These are phyloP conservation scores for Gymnopilus dilepis DNA, from an alignment of 768 basidiomycete species.

Conservation along the genomic window DNA sequence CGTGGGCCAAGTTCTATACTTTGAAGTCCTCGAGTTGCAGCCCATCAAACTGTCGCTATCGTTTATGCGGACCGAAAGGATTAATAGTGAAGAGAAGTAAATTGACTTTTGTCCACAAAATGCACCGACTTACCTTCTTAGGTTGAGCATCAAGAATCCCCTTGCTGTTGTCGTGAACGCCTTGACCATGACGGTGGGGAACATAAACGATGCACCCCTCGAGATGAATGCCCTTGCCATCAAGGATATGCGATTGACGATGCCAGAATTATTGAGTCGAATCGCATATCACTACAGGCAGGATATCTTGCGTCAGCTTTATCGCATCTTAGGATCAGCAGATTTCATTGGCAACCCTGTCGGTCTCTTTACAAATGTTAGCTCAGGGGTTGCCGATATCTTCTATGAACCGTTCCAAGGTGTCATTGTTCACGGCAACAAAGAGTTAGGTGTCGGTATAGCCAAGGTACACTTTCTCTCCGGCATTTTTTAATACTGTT, in stretches of 20 bases:
- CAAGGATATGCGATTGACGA: conserved; percentile 89
- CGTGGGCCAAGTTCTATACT: conserved; percentile 84
- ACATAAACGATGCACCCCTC: conserved; percentile 94
- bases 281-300: conserved; percentile 93
- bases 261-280: conserved; percentile 83
- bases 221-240: conserved; percentile 93
- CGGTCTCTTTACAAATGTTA: conserved; percentile 97
- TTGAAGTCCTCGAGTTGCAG: conserved; percentile 93
- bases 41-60: conserved; percentile 92
- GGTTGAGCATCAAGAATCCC: conserved; percentile 85
- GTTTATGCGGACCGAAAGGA: conserved; percentile 95
- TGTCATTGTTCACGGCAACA: conserved; percentile 94
- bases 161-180: conserved; percentile 93
- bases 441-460: conserved; percentile 91
- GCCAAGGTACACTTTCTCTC: conserved; percentile 68
- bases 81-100: conserved; percentile 93
- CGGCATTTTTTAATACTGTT: neutral
- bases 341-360: conserved; percentile 97
- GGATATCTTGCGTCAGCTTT: conserved; percentile 91
- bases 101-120: conserved; percentile 9
- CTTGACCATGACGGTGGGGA: conserved; percentile 95
- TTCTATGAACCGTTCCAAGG: conserved; percentile 99
- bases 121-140: conserved; percentile 31
- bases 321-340: conserved; percentile 96
- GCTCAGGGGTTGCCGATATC: conserved; percentile 96